Conservation (phyloP, 495 filamentous ascomycete genomes). For the Hypomontagnella monticulosa region DNA sequence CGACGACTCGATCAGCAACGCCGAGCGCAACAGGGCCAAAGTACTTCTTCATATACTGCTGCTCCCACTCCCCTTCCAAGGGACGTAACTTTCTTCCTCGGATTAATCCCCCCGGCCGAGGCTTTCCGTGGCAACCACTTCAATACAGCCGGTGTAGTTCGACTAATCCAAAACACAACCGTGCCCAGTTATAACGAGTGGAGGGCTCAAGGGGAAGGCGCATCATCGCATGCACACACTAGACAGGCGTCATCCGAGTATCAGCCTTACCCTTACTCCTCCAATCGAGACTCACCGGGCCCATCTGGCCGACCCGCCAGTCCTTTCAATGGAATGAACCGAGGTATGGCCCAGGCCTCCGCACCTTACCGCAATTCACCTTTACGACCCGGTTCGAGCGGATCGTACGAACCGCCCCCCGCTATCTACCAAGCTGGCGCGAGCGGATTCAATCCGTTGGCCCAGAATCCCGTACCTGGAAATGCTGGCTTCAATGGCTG, state of each 20-base stretch:
- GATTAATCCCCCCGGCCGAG: conserved; percentile 81
- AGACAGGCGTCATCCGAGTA: conserved; percentile 52
- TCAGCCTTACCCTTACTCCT: conserved; percentile 42
- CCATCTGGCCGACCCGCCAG: conserved; percentile 51
- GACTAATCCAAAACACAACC: conserved; percentile 71
- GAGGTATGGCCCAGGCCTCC: conserved; percentile 42
- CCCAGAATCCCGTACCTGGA: conserved; percentile 24
- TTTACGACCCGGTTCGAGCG: conserved; percentile 54
- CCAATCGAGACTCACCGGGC: conserved; percentile 52
- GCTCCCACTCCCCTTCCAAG: conserved; percentile 69
- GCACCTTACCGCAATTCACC: conserved; percentile 55
- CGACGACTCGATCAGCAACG: conserved; percentile 84
- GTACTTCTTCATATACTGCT: conserved; percentile 48
- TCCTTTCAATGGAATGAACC: conserved; percentile 46
- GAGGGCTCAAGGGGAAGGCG: conserved; percentile 41
- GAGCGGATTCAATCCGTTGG: conserved; percentile 39
- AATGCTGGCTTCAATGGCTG: conserved; percentile 36
- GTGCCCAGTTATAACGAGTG: conserved; percentile 67
- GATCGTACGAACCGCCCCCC: conserved; percentile 58
- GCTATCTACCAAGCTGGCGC: conserved; percentile 43
- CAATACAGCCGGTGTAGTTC: conserved; percentile 74
- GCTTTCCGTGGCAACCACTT: conserved; percentile 72
- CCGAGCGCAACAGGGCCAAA: conserved; percentile 59
- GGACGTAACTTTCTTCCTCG: conserved; percentile 81
- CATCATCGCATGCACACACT: conserved; percentile 45